phyloP scores from a whole-genome alignment of 1,139 yeast genomes.

The Candida dubliniensis region DNA sequence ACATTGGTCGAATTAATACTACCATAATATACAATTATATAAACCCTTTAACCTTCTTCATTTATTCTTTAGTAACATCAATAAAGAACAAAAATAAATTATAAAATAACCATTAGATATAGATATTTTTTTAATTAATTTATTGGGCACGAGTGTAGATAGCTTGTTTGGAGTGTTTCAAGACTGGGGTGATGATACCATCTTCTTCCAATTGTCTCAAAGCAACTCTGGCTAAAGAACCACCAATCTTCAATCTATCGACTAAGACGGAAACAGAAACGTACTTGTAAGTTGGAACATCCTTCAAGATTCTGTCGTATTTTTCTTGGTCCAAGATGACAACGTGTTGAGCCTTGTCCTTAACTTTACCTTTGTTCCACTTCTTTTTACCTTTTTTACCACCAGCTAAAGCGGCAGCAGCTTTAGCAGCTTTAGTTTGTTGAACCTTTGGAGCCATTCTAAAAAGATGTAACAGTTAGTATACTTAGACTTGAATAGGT shows the following conservation, averaged over 20 bases:
- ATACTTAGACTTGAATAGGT: constrained; percentile 10
- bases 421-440: constrained; percentile 99
- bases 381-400: constrained; percentile 99
- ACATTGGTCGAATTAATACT: constrained; percentile 2
- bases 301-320: constrained; percentile 99
- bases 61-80: constrained; percentile 1
- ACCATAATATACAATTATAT: constrained; percentile 4
- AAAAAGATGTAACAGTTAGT: constrained; percentile 32
- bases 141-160: constrained; percentile 82
- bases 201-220: constrained; percentile 92
- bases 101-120: neutral
- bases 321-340: constrained; percentile 97
- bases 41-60: neutral
- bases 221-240: constrained; percentile 98
- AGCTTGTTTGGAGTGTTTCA: constrained; percentile 94
- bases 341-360: constrained; percentile 99
- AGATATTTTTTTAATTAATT: constrained; percentile 11
- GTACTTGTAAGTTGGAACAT: constrained; percentile 98
- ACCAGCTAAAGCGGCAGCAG: constrained; percentile 99
- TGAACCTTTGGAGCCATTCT: constrained; percentile 99
- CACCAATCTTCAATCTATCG: constrained; percentile 99
- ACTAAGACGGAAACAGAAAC: constrained; percentile 97
- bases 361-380: constrained; percentile 99
- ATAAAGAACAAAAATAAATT: neutral
- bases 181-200: constrained; percentile 93